Conservation (phyloP, 2,329 filamentous ascomycete genomes). For the Bipolaris gigantea region DNA sequence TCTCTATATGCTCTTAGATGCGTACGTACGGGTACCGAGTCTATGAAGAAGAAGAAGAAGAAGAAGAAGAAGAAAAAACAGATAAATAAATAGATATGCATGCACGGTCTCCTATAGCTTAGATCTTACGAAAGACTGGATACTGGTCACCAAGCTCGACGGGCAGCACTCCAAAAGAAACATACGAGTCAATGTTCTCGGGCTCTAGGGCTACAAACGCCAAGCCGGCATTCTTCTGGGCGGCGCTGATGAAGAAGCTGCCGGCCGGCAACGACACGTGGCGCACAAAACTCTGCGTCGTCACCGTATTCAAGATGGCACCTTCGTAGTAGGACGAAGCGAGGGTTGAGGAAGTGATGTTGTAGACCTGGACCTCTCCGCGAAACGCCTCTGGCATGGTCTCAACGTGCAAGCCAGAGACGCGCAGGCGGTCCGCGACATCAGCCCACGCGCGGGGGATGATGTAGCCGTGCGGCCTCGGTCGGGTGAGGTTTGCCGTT, state of each 20-base stretch:
- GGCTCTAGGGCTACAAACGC: conserved; percentile 46
- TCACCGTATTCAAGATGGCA: conserved; percentile 37
- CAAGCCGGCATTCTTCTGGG: conserved; percentile 44
- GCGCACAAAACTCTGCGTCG: conserved; percentile 27
- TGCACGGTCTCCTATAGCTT: not conserved
- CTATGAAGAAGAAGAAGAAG: no score
- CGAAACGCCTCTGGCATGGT: conserved; percentile 30
- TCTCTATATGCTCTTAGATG: no score
- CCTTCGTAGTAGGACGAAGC: conserved; percentile 41
- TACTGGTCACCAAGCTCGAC: conserved; percentile 42
- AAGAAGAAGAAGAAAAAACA: no score
- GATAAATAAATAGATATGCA: no score
- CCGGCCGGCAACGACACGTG: conserved; percentile 36
- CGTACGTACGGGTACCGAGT: not conserved
- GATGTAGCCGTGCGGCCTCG: conserved; percentile 40
- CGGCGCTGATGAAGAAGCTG: conserved; percentile 39
- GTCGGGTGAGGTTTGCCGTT: conserved; percentile 39
- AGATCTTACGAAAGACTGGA: conserved; percentile 36
- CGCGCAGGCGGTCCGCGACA: conserved; percentile 36
- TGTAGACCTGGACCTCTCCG: conserved; percentile 40
- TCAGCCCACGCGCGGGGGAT: conserved; percentile 43
- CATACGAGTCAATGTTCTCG: conserved; percentile 44
- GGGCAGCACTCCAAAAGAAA: conserved; percentile 43
- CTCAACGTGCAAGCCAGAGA: conserved; percentile 41
- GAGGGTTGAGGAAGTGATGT: conserved; percentile 37